Evolutionary conservation across 768 basidiomycete species (phyloP), one percentile per base, ranked within the genome.

Genomic region (Trametes gibbosa): DNA sequence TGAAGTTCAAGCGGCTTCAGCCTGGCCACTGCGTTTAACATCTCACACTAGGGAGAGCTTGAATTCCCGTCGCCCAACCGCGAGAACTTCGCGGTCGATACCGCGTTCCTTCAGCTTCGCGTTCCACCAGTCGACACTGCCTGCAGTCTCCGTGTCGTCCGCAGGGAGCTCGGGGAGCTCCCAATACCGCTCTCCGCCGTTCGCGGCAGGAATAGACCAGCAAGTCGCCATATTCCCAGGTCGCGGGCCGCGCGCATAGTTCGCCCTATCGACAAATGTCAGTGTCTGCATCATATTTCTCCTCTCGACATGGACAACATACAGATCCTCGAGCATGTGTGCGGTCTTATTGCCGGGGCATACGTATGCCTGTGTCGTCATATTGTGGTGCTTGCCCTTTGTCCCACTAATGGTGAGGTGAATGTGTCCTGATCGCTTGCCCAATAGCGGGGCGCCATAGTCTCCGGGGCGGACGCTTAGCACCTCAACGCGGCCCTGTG

Each of bases 331-430:
- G 24, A 50, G 17, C 58, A 65, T 56, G 24, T 50, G 53, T 13
- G 51, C 34, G n/a, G 46, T n/a, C 50, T 65, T 62, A 61, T 70
- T 70, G 17, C 50, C 63, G 1, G 48, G 55, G 52, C 65, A 68
- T 9, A 68, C 50, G 32, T 66, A 68, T 42, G 63, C 52, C 61
- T 70, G 66, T 8, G 66, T 65, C n/a, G 68, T 70, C 47, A 70
- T 49, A 34, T 56, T 34, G 17, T 29, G 21, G 24, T 56, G 55
- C 51, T 39, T 50, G 24, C 62, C 56, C 35, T 54, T 54, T 16
- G 53, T 25, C 13, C 62, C 64, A 6, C 37, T 37, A 19, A 68
- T 27, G 35, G 57, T 59, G 55, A 64, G 34, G 50, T 70, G 68
- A 32, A 66, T 50, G 47, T 70, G 69, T 1, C 60, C 65, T 0